These are phyloP conservation scores for Gymnopilus dilepis DNA, from an alignment of 768 basidiomycete species.

Conservation along the genomic window DNA sequence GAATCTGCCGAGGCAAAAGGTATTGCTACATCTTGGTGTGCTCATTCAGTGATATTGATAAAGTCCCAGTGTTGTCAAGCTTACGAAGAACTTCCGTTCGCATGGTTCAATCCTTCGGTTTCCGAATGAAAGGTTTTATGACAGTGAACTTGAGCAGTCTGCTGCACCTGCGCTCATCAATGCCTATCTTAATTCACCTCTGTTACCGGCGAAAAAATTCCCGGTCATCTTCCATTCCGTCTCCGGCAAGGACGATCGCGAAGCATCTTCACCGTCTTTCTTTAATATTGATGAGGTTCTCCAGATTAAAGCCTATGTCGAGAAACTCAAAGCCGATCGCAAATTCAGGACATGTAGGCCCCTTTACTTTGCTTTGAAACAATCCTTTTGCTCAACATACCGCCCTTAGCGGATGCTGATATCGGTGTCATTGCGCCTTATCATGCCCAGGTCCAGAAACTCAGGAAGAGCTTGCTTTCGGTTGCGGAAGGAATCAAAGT, in stretches of 20 bases:
- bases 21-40: neutral
- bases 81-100: constrained; percentile 70
- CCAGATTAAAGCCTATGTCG: constrained; percentile 56
- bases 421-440: constrained; percentile 71
- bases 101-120: constrained; percentile 66
- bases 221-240: constrained; percentile 69
- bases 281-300: constrained; percentile 69
- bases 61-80: constrained; percentile 59
- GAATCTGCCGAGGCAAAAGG: constrained; percentile 28
- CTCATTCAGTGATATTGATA: neutral
- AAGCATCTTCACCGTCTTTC: constrained; percentile 70
- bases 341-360: constrained; percentile 36
- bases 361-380: neutral
- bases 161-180: constrained; percentile 48
- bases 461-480: constrained; percentile 43
- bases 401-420: constrained; percentile 49
- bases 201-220: constrained; percentile 52
- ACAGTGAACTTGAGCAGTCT: constrained; percentile 52
- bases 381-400: neutral
- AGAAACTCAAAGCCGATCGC: constrained; percentile 39
- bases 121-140: constrained; percentile 67
- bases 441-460: constrained; percentile 59
- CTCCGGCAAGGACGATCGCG: constrained; percentile 64
- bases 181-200: constrained; percentile 41
- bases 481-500: constrained; percentile 55